Base-by-base conservation (phyloP, 371 early-diverging fungal genomes). In the Mucor circinelloides region DNA sequence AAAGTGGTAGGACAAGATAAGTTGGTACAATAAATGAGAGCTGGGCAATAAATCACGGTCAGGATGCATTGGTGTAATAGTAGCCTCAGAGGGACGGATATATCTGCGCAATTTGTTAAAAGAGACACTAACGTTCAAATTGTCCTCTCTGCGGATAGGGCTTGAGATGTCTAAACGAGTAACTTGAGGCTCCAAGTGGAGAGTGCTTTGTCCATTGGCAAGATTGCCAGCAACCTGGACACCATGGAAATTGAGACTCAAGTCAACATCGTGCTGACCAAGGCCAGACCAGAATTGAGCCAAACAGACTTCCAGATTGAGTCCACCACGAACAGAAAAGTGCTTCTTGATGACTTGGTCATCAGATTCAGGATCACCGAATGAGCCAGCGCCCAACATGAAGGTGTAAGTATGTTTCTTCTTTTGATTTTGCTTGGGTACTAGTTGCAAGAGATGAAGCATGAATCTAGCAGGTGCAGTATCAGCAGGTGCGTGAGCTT, bases 211-310 rank as follows among this genome's bases (percentile, higher is more conserved):
- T 60, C 87, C 93, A 31, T 90, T 84, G 60, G 90, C 79, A 34
- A 90, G 81, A 52, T 81, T 72, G 8, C 89, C 87, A 8, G 80
- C 69, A n/a, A 90, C 38, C 57, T 85, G 82, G 44, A 97, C 77
- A 42, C 96, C 95, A 73, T 91, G 93, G 83, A 97, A 97, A 25
- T 87, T 84, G 30, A 97, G 64, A 10, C 87, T 84, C 13, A 95
- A 70, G 19, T 90, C 88, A 12, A 96, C 80, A 12, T 70, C 70
- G 67, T 95, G 93, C 15, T 82, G 76, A 34, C 90, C 95, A 12
- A 91, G 78, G 64, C 87, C 85, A 61, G 91, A 91, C 96, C 97
- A 97, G 78, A 91, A 95, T 73, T 95, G 97, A 4, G 94, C 96
- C 44, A 95, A 63, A 66, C 73, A 72, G 4, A 83, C 82, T 74